Percentiles rank a stretch among this genome's conserved stretches.
Conservation (phyloP, 345 rosid genomes). For the Lepidium aucheri region DNA sequence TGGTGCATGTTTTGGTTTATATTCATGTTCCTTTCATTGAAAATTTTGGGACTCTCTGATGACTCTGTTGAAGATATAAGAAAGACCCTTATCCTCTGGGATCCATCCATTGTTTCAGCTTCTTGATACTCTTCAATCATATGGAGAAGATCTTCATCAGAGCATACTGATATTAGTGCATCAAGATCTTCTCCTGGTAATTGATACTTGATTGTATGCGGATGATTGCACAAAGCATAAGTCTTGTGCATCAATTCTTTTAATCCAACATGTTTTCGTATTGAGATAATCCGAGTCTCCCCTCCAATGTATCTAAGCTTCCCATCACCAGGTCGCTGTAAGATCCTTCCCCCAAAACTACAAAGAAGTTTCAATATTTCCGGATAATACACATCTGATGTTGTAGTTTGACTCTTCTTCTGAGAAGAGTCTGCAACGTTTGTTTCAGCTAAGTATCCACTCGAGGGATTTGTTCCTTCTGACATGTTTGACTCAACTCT, state of each 20-base stretch:
- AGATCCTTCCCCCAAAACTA: constrained; percentile 76
- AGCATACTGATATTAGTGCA: constrained; percentile 72
- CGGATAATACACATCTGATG: constrained; percentile 20
- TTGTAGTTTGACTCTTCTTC: constrained; percentile 17
- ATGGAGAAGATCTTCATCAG: constrained; percentile 73
- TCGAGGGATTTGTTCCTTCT: constrained; percentile 23
- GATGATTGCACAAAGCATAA: constrained; percentile 49
- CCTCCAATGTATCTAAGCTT: constrained; percentile 91
- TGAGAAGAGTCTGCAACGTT: constrained; percentile 37
- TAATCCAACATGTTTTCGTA: constrained; percentile 43
- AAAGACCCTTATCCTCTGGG: constrained; percentile 69
- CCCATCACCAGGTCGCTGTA: constrained; percentile 76
- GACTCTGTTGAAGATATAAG: constrained; percentile 46
- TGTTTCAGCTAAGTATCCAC: constrained; percentile 21
- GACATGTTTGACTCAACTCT: constrained; percentile 39
- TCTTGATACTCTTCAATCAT: constrained; percentile 81
- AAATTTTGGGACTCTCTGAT: constrained; percentile 45
- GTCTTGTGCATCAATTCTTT: constrained; percentile 63
- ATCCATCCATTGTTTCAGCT: constrained; percentile 50
- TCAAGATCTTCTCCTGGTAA: constrained; percentile 96
- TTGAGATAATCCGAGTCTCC: constrained; percentile 72
- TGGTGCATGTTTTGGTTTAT: constrained; percentile 18
- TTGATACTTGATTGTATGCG: constrained; percentile 80
- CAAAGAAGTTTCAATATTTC: constrained; percentile 70
- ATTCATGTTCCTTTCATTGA: constrained; percentile 33